Percentiles rank a stretch among this genome's conserved stretches.
phyloP scores from a whole-genome alignment of 768 basidiomycete species.

The Galerina sulciceps region DNA sequence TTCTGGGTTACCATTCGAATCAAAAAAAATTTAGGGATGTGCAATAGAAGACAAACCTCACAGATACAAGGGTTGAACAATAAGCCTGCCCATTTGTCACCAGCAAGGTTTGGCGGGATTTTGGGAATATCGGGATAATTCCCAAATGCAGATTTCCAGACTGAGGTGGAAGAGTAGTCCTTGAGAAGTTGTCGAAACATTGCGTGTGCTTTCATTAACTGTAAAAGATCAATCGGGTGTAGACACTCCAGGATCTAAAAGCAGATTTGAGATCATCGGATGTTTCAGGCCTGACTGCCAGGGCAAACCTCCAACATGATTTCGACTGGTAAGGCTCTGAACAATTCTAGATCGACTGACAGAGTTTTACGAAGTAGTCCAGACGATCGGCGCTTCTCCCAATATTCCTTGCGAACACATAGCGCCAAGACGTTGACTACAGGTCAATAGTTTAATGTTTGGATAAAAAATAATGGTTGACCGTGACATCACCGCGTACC shows the following conservation, averaged over 20 bases:
- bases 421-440: no score
- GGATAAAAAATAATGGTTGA: no score
- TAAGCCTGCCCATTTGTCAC: constrained; percentile 6
- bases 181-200: not conserved
- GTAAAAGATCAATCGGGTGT: constrained; percentile 7
- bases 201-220: not conserved
- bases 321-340: not conserved
- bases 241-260: constrained; percentile 7
- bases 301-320: constrained; percentile 7
- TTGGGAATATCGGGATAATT: not conserved
- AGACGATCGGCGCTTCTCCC: no score
- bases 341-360: no score
- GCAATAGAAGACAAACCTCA: not conserved
- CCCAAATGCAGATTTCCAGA: not conserved
- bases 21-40: not conserved
- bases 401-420: no score
- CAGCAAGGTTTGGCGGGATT: not conserved
- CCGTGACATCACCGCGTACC: no score
- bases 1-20: not conserved
- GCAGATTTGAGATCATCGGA: not conserved
- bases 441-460: no score
- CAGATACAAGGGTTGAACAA: constrained; percentile 1
- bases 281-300: not conserved
- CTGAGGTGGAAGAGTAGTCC: not conserved
- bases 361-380: no score